Conservation (phyloP, 768 basidiomycete species). For the Naganishia antarctica region DNA sequence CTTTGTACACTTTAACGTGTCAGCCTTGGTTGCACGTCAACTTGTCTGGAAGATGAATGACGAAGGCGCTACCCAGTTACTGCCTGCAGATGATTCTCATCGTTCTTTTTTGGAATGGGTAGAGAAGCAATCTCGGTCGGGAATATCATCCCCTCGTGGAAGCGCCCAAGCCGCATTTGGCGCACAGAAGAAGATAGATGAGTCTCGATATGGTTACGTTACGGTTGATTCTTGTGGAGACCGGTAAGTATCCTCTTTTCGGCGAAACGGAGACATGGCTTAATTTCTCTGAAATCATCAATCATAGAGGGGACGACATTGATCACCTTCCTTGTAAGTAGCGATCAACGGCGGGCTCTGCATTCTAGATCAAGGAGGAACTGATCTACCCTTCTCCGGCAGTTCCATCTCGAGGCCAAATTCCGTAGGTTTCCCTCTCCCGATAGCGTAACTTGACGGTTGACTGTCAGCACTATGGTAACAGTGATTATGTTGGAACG, state of each 20-base stretch:
- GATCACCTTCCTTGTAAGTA: conserved; percentile 44
- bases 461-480: not conserved
- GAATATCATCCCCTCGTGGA: not conserved
- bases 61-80: conserved; percentile 27
- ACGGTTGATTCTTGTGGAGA: conserved; percentile 26
- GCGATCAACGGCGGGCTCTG: not conserved
- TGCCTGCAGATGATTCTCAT: not conserved
- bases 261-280: conserved; percentile 37
- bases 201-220: conserved; percentile 24
- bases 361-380: not conserved
- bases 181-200: not conserved
- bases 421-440: conserved; percentile 32
- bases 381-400: not conserved
- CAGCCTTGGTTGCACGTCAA: conserved; percentile 32
- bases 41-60: conserved; percentile 27
- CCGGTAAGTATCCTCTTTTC: conserved; percentile 3
- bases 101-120: not conserved
- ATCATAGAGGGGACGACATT: conserved; percentile 44
- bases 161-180: conserved; percentile 15
- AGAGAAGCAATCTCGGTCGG: not conserved
- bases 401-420: conserved; percentile 33
- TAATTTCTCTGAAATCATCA: conserved; percentile 32
- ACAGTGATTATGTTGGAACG: conserved; percentile 42
- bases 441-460: not conserved
- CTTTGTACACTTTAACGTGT: conserved; percentile 36